Base-by-base conservation (phyloP, 371 early-diverging fungal genomes). In the Coemansia sp. region DNA sequence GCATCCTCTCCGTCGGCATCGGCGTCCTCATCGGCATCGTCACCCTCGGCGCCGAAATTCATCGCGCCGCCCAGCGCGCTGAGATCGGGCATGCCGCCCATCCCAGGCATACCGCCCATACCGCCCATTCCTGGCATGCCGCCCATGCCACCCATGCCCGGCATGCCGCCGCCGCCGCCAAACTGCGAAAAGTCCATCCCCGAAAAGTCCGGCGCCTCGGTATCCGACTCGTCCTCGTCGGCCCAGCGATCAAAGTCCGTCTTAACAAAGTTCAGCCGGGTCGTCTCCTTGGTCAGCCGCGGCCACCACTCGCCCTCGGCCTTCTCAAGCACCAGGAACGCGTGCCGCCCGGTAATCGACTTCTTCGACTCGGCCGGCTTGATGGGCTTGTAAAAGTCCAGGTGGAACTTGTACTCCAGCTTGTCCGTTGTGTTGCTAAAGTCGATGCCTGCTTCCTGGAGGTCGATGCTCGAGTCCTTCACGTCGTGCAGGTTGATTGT, bases 181-280 rank as follows among this genome's bases (percentile, higher is more conserved):
- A 76, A 60, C 70, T 64, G 78, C 50, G 79, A 78, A 72, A 86
- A 83, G 75, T 82, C 87, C 83, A 86, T 81, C 57, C 83, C 88
- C n/a, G 78, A 81, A 59, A 83, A 67, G 24, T 56, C 72, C 2
- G 51, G 78, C 38, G 48, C 78, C 59, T 86, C 92, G 8, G 92
- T 93, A 7, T 94, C 95, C 29, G 94, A 92, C 11, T 96, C 95
- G 72, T 94, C 94, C 70, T 94, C 95, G 77, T 97, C 97, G 71
- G 75, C 86, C 94, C 94, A 98, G 70, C 78, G 88, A 52, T 84
- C 68, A 77, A 98, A 98, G 72, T 98, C 97, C 37, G 92, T 90
- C 84, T 93, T 92, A 59, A 97, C 68, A 63, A 83, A 98, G 77
- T 86, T 82, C 58, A 81, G 82, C 81, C 87, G 90, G n/a, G 43